Conservation (phyloP, 192 early-diverging fungal species). For the Neocallimastix lanati region DNA sequence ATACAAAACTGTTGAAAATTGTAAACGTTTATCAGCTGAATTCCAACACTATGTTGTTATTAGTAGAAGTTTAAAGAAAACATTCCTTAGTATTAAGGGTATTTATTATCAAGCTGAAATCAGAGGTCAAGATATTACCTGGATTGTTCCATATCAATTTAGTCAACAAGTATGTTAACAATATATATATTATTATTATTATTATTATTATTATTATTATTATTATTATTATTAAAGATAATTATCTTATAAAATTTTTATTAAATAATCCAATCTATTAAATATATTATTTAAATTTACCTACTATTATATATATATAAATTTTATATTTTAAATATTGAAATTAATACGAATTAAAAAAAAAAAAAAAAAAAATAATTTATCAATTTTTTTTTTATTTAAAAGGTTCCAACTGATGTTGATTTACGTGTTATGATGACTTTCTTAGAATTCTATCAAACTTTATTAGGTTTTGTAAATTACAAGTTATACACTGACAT, state of each 20-base stretch:
- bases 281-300: too few species aligned
- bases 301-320: too few species aligned
- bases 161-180: slow-evolving; percentile 44
- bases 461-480: slow-evolving; percentile 83
- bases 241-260: too few species aligned
- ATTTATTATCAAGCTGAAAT: slow-evolving; percentile 99
- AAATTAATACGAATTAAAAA: too few species aligned
- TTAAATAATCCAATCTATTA: too few species aligned
- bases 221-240: too few species aligned
- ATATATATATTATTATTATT: neutral
- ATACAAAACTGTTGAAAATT: slow-evolving; percentile 41
- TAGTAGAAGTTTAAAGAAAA: slow-evolving; percentile 58
- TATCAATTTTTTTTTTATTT: too few species aligned
- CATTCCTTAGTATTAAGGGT: slow-evolving; percentile 95
- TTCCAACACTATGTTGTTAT: slow-evolving; percentile 84
- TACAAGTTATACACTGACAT: slow-evolving; percentile 73
- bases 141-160: slow-evolving; percentile 94
- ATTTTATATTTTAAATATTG: too few species aligned
- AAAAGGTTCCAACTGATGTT: slow-evolving; percentile 64
- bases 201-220: neutral
- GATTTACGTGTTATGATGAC: slow-evolving; percentile 94
- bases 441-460: slow-evolving; percentile 90
- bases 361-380: too few species aligned
- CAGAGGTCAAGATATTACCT: slow-evolving; percentile 78
- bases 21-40: slow-evolving; percentile 65